Evolutionary conservation across 495 filamentous ascomycete genomes (phyloP), one percentile per base, ranked within the genome.

Genomic region (Aspergillus haitiensis): DNA sequence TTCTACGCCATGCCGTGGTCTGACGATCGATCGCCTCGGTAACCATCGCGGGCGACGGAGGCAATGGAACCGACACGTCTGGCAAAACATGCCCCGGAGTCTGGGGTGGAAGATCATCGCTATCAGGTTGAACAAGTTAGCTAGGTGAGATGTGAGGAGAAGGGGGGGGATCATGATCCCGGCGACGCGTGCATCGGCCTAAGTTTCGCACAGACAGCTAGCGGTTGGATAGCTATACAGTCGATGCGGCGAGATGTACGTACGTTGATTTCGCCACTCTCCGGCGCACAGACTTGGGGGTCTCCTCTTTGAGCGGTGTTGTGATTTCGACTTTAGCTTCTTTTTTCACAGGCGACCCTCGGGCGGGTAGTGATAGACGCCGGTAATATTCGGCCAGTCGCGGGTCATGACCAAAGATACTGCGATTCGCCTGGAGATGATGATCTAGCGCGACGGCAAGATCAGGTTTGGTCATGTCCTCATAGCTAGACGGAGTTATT

Each of bases 1-100:
- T 73, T 49, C 74, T 76, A 68, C 86, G 84, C 48, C 93, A 72
- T 33, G 78, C 83, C 18, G 84, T 71, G 2, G 91, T 89, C 62
- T 84, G 80, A 60, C 82, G 83, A 70, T 97, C 93, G 63, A 96
- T 91, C 6, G 56, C 85, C 62, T 91, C 82, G n/a, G 88, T 90
- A 49, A 98, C 86, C 49, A 90, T 82, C 16, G 91, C 86, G 0
- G 93, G 93, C 0, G 92, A 94, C 1, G 92, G 86, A 4, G 94
- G 93, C 35, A 97, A 78, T 4, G 56, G 37, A 33, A 42, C 31
- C 16, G 39, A 46, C 8, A 49, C 33, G 39, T 58, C 13, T 50
- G 33, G 5, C 53, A 86, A 85, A 15, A 88, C 86, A 59, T 83
- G 86, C 48, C 78, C 77, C 4, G 75, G 62, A 32, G 64, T 67